Conservation (phyloP, 768 basidiomycete genomes). For the Leccinum subgranulosum region DNA sequence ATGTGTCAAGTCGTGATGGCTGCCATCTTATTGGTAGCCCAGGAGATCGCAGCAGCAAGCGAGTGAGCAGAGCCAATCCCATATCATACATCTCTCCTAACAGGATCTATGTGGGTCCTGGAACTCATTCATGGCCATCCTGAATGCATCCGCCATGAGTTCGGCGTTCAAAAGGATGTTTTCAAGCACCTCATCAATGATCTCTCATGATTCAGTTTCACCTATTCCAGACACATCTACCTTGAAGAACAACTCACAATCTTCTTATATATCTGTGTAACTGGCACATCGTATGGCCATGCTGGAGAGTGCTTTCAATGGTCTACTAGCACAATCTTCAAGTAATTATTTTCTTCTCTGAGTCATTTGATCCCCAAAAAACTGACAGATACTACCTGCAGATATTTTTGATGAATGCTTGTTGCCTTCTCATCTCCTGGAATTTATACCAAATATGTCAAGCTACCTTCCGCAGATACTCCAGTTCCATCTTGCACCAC, state of each 20-base stretch:
- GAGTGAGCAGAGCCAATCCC: too few relatives aligned
- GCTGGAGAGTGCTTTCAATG: background rate
- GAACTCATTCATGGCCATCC: too few relatives aligned
- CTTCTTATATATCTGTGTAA: background rate
- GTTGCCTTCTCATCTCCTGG: background rate
- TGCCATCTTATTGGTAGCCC: too few relatives aligned
- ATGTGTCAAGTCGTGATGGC: too few relatives aligned
- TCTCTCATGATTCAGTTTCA: too few relatives aligned
- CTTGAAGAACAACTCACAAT: background rate
- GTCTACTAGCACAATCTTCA: background rate
- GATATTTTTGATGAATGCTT: background rate
- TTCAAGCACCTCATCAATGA: too few relatives aligned
- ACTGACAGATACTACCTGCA: background rate
- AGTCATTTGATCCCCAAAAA: too few relatives aligned
- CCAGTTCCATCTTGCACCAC: background rate
- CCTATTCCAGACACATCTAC: background rate
- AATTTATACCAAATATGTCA: background rate
- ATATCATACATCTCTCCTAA: too few relatives aligned
- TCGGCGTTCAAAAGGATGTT: too few relatives aligned
- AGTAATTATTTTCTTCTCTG: background rate
- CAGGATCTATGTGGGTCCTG: too few relatives aligned
- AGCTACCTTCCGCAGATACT: background rate
- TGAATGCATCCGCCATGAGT: too few relatives aligned
- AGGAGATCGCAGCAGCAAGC: too few relatives aligned
- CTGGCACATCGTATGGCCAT: background rate